Evolutionary conservation across 805 yeast species (phyloP).

Genomic region (Saccharomyces cerevisiae): DNA sequence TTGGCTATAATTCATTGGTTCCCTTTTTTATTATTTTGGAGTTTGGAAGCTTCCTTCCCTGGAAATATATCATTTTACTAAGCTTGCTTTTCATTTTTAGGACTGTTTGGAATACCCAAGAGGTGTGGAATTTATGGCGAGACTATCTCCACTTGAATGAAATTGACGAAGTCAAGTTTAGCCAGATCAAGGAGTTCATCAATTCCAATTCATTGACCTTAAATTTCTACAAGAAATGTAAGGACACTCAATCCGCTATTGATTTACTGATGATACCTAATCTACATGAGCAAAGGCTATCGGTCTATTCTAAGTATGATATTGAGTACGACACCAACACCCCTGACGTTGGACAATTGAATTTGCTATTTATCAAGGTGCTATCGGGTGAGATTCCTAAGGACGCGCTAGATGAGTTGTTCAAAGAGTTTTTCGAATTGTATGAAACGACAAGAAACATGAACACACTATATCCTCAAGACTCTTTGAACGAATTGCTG

Average conservation of each 20-base stretch:
- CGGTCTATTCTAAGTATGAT: background rate
- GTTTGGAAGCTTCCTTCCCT: conserved; percentile 14
- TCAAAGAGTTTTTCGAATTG: conserved; percentile 6
- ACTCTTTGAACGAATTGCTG: conserved; percentile 10
- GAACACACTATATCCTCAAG: conserved; percentile 7
- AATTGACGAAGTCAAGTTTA: conserved; percentile 5
- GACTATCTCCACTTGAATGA: conserved; percentile 12
- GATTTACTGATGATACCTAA: conserved; percentile 3
- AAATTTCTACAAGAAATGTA: conserved; percentile 1
- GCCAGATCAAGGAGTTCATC: conserved; percentile 7
- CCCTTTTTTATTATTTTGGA: conserved; percentile 16
- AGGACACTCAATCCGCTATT: background rate
- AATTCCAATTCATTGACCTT: conserved; percentile 1
- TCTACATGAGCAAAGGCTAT: background rate
- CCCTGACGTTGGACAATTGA: background rate
- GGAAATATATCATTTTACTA: conserved; percentile 9
- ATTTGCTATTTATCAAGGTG: background rate
- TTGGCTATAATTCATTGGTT: conserved; percentile 16
- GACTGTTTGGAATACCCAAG: conserved; percentile 17
- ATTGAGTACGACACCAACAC: background rate
- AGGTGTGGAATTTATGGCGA: conserved; percentile 24
- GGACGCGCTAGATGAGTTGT: conserved; percentile 7
- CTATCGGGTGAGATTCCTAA: conserved; percentile 3
- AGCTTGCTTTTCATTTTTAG: conserved; percentile 10
- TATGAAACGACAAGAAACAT: conserved; percentile 9